These are phyloP conservation scores for Lichtheimia corymbifera DNA, from an alignment of 371 early-diverging fungal species.

Conservation along the genomic window DNA sequence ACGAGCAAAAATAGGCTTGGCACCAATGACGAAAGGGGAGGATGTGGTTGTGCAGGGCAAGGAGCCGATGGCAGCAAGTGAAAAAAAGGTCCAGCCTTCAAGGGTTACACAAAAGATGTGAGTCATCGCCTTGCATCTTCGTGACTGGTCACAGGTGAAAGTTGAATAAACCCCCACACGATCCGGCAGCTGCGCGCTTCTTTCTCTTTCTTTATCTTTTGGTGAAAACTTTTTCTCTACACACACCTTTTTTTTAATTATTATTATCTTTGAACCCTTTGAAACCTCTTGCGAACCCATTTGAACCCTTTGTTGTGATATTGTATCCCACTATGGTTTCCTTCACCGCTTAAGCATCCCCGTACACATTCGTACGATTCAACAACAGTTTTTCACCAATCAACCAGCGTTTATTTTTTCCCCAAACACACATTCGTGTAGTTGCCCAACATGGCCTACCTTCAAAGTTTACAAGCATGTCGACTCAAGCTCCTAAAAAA, in stretches of 20 bases:
- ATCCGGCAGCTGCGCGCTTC: too few species aligned
- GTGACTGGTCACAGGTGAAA: too few species aligned
- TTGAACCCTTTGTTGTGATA: constrained; percentile 5
- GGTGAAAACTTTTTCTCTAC: neutral
- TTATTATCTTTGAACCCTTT: neutral
- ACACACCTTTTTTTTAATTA: constrained; percentile 1
- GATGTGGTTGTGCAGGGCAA: too few species aligned
- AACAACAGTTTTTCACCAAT: constrained; percentile 9
- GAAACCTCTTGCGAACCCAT: neutral
- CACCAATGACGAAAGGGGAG: too few species aligned
- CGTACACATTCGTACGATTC: constrained; percentile 18
- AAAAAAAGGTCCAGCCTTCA: too few species aligned
- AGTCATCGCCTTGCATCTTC: too few species aligned
- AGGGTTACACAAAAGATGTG: too few species aligned
- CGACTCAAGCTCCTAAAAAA: constrained; percentile 18
- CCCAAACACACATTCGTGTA: constrained; percentile 9
- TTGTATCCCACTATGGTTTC: constrained; percentile 19
- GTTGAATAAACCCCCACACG: too few species aligned
- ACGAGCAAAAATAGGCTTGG: too few species aligned
- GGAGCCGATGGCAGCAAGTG: too few species aligned
- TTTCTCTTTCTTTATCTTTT: constrained; percentile 2
- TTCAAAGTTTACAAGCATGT: constrained; percentile 18
- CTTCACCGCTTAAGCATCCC: constrained; percentile 24
- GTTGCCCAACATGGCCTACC: constrained; percentile 24
- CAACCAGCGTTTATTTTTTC: constrained; percentile 7